A percentile compares a stretch with the other conserved stretches of the same genome.
Evolutionary conservation across 177 flowering plant genomes (phyloP).

Genomic region (Tripterygium wilfordii): DNA sequence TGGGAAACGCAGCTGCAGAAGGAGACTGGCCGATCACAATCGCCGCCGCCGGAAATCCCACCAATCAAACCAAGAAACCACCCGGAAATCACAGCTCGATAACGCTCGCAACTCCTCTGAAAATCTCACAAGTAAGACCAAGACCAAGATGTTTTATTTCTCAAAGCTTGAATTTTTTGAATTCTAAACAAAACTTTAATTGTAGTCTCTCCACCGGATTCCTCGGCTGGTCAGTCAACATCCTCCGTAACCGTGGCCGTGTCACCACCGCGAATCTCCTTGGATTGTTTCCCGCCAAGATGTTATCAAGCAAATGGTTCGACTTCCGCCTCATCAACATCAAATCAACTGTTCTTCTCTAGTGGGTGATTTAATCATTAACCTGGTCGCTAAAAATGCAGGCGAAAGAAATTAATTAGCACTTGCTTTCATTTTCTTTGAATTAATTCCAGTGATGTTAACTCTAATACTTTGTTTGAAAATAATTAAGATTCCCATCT

Average conservation of each 20-base stretch:
- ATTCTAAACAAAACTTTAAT: too few species aligned
- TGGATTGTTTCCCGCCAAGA: constrained; percentile 45
- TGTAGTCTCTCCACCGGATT: constrained; percentile 67
- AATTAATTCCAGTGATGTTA: too few species aligned
- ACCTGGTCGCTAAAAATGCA: too few species aligned
- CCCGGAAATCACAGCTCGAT: constrained; percentile 21
- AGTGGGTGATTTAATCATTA: constrained; percentile 26
- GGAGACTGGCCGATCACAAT: constrained; percentile 82
- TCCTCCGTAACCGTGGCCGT: constrained; percentile 59
- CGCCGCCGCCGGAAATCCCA: constrained; percentile 70
- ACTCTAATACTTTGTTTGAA: too few species aligned
- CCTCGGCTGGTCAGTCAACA: constrained; percentile 41
- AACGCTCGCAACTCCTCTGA: constrained; percentile 22
- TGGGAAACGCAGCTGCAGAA: constrained; percentile 87
- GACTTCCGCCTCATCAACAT: constrained; percentile 32
- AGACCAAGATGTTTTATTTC: too few species aligned
- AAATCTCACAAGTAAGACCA: constrained; percentile 30
- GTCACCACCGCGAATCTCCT: constrained; percentile 55
- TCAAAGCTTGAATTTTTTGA: too few species aligned
- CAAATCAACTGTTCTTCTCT: constrained; percentile 38
- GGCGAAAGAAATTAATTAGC: too few species aligned
- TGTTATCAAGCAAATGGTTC: constrained; percentile 22
- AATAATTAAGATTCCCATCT: too few species aligned
- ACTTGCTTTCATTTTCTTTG: too few species aligned
- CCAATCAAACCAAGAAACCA: constrained; percentile 32